Base-by-base conservation (phyloP, 139 green algal genomes). In the Picochlorum sp. region DNA sequence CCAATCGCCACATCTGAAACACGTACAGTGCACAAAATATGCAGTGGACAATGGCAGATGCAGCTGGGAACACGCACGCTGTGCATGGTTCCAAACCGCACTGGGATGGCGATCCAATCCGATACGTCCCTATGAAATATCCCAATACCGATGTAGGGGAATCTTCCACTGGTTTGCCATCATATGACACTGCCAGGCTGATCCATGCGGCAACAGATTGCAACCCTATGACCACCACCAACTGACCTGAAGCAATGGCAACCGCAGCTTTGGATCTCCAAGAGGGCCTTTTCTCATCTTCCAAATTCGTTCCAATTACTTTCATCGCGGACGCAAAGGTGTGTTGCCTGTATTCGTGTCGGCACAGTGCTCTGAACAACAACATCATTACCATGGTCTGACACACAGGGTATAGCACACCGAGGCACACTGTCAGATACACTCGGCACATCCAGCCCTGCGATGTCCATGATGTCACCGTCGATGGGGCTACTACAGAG, bases 181-280 rank as follows among this genome's bases (percentile, higher is more conserved):
- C 18, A 20, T 31, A 54, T n/a, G 24, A 41, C n/a, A 73, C 18
- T 21, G 15, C 23, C 18, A 73, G 24, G 5, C 59, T 31, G 44
- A 77, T 37, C 65, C 65, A 77, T n/a, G 71, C 71, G 3, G 71
- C 18, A 18, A 59, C 65, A 15, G 50, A 38, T 58, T 77, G 71
- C 20, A 60, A 49, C 1, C 47, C 28, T 1, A 41, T 45, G 9
- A 70, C 26, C 2, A 66, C 57, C 13, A 67, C 18, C 37, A 66
- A 60, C 34, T 41, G 57, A 23, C 51, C 30, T 64, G 31, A 30
- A 60, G 23, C 20, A 28, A 28, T 34, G 2, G 20, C n/a, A 59
- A 15, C 23, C 16, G 2, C 55, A 56, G 26, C 63, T 9, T 56
- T 65, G 44, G 14, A 62, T 44, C n/a, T 28, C 38, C 6, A 38